A percentile compares a stretch with the other conserved stretches of the same genome.
Evolutionary conservation across 140 eudicot genomes (phyloP).

Genomic region (Stevia rebaudiana): DNA sequence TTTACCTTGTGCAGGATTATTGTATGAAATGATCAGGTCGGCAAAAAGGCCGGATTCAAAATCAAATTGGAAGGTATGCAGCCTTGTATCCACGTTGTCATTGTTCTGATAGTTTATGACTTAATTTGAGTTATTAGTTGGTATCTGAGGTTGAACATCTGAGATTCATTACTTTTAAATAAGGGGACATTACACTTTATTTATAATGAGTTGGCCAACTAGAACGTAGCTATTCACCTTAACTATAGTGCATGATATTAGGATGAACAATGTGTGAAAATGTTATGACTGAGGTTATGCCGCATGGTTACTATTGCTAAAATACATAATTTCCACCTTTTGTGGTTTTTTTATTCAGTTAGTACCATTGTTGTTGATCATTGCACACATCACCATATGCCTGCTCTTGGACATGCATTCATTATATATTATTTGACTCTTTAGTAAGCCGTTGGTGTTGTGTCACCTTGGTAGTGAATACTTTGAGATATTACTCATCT

Average conservation of each 20-base stretch:
- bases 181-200: not conserved
- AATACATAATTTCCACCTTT: not conserved
- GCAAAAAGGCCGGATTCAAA: slow-evolving; percentile 74
- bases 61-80: slow-evolving; percentile 86
- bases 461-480: slow-evolving; percentile 8
- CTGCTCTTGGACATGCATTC: not conserved
- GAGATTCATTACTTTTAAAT: not conserved
- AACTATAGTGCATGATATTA: too few relatives aligned
- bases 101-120: slow-evolving; percentile 2
- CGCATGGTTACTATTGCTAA: not conserved
- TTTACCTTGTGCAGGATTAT: slow-evolving; percentile 53
- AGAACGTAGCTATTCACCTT: too few relatives aligned
- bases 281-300: slow-evolving; percentile 9
- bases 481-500: not conserved
- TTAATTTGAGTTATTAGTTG: not conserved
- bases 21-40: slow-evolving; percentile 87
- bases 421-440: not conserved
- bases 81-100: slow-evolving; percentile 5
- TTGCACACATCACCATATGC: not conserved
- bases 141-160: not conserved
- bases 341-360: not conserved
- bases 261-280: too few relatives aligned
- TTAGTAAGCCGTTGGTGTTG: slow-evolving; percentile 5
- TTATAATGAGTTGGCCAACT: slow-evolving; percentile 14
- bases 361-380: not conserved